A percentile compares a stretch with the other conserved stretches of the same genome.
These are phyloP conservation scores for Aspergillus ostianus DNA, from an alignment of 495 filamentous ascomycete genomes.

Conservation along the genomic window DNA sequence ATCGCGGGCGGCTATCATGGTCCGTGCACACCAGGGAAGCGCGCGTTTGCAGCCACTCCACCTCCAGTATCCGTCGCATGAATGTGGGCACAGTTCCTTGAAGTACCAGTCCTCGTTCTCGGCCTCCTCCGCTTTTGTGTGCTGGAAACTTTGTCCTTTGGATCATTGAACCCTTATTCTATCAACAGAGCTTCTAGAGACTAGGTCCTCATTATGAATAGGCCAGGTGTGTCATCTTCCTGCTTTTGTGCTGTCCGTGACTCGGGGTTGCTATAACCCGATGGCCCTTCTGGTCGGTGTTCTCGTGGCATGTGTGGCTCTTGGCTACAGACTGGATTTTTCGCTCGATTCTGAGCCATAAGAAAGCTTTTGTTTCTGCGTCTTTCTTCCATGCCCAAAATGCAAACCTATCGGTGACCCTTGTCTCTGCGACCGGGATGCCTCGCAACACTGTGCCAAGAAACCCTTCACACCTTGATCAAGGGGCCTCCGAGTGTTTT, in stretches of 20 bases:
- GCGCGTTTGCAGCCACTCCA: conserved; percentile 43
- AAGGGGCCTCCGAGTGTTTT: not conserved
- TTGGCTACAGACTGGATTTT: not conserved
- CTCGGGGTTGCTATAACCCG: conserved; percentile 10
- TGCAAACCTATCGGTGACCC: conserved; percentile 14
- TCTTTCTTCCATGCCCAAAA: conserved; percentile 20
- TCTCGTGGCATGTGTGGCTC: not conserved
- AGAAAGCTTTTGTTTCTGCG: not conserved
- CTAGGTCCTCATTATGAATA: conserved; percentile 33
- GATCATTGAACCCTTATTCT: not conserved
- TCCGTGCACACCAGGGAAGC: conserved; percentile 31
- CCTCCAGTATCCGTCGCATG: conserved; percentile 38
- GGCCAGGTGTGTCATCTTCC: conserved; percentile 41
- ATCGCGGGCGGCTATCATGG: conserved; percentile 12
- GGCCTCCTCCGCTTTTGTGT: conserved; percentile 17
- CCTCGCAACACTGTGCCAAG: conserved; percentile 20
- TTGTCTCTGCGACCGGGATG: conserved; percentile 28
- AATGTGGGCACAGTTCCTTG: conserved; percentile 33
- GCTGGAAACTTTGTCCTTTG: conserved; percentile 13
- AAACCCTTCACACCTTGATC: conserved; percentile 7
- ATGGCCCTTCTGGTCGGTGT: not conserved
- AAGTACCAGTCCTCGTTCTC: conserved; percentile 20
- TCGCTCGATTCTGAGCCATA: not conserved
- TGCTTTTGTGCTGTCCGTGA: conserved; percentile 18
- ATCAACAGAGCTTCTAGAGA: conserved; percentile 5